These are phyloP conservation scores for Heterobasidion parviporum DNA, from an alignment of 1,284 basidiomycete species.

Conservation along the genomic window DNA sequence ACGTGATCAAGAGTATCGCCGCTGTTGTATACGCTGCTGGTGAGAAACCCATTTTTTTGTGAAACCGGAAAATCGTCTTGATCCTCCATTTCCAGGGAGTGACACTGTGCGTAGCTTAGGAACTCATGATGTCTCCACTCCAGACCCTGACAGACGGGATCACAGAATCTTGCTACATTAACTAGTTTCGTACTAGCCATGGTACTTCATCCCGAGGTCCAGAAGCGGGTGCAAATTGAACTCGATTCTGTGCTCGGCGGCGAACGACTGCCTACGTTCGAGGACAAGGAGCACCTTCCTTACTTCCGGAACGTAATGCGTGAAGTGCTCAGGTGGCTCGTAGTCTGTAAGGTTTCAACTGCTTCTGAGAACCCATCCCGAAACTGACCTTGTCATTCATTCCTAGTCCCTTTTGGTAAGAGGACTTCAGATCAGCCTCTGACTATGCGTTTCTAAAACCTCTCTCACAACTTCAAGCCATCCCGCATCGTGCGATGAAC, in stretches of 20 bases:
- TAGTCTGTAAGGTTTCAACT: neutral
- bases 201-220: slow-evolving; percentile 30
- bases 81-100: neutral
- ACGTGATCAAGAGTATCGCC: neutral
- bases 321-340: slow-evolving; percentile 25
- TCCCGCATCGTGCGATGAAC: slow-evolving; percentile 10
- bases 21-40: neutral
- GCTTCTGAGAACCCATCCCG: neutral
- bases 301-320: slow-evolving; percentile 32
- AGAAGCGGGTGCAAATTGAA: slow-evolving; percentile 30
- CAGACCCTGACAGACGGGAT: slow-evolving; percentile 2
- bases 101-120: neutral
- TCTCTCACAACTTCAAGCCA: slow-evolving; percentile 3
- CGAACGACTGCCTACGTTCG: slow-evolving; percentile 30
- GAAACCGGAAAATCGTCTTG: neutral
- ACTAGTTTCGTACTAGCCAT: slow-evolving; percentile 31
- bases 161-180: slow-evolving; percentile 32
- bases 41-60: neutral
- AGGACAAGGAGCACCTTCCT: slow-evolving; percentile 28
- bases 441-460: neutral
- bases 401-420: neutral
- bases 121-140: neutral
- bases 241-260: slow-evolving; percentile 30
- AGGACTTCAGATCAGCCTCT: neutral
- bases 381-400: neutral